A percentile compares a stretch with the other conserved stretches of the same genome.
Conservation (phyloP, 2,329 filamentous ascomycete species). For the Pseudogymnoascus sp. region DNA sequence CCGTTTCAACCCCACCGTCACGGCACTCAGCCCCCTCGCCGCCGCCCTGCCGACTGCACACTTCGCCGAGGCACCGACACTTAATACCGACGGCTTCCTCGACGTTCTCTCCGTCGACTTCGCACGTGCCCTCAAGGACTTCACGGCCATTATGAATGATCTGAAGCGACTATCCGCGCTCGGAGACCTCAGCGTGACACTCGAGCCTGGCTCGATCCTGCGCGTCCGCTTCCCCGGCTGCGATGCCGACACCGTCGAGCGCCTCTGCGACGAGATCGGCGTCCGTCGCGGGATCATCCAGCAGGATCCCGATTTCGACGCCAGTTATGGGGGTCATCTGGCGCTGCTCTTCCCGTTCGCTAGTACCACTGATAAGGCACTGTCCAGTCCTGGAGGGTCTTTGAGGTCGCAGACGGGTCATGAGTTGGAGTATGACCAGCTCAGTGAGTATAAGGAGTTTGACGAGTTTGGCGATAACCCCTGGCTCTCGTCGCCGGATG, state of each 20-base stretch:
- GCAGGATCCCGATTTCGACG: conserved; percentile 71
- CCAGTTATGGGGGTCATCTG: conserved; percentile 60
- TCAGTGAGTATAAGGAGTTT: conserved; percentile 24
- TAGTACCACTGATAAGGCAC: conserved; percentile 46
- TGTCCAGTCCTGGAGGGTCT: conserved; percentile 31
- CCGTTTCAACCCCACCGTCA: conserved; percentile 79
- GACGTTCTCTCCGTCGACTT: conserved; percentile 85
- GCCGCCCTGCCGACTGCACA: conserved; percentile 45
- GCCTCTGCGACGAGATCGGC: conserved; percentile 80
- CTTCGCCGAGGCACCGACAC: conserved; percentile 46
- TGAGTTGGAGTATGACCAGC: conserved; percentile 25
- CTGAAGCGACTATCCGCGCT: conserved; percentile 68
- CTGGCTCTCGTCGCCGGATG: conserved; percentile 26
- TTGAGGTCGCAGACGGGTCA: conserved; percentile 37
- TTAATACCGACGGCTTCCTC: conserved; percentile 79
- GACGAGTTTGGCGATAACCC: conserved; percentile 22
- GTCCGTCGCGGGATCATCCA: conserved; percentile 70
- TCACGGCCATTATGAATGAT: conserved; percentile 73
- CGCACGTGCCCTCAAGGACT: conserved; percentile 74
- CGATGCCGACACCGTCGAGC: conserved; percentile 74
- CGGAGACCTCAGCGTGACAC: conserved; percentile 75
- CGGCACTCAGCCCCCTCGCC: conserved; percentile 70
- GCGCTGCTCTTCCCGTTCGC: conserved; percentile 85
- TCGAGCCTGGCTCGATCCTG: conserved; percentile 56
- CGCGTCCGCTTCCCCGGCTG: conserved; percentile 88